Evolutionary conservation across 495 filamentous ascomycete species (phyloP).

Genomic region (Halenospora varia): DNA sequence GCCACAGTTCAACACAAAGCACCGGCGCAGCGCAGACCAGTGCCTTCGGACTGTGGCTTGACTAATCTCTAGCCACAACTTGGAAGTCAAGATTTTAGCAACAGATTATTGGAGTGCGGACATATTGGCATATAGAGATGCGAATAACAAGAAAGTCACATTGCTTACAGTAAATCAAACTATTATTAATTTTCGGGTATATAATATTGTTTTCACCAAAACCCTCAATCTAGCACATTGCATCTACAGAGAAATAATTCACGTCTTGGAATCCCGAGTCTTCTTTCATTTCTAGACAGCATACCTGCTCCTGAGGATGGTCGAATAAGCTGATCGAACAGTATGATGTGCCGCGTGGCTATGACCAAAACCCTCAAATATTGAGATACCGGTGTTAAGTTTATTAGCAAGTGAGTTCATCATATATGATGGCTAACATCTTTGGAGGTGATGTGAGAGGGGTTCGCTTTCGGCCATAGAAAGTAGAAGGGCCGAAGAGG

Average conservation of each 20-base stretch:
- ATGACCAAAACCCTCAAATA: too few relatives aligned
- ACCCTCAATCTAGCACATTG: neutral
- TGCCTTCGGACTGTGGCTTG: neutral
- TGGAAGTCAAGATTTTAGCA: neutral
- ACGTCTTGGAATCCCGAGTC: neutral
- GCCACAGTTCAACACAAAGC: too few relatives aligned
- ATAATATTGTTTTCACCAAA: neutral
- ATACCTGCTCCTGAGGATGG: slow-evolving; percentile 2
- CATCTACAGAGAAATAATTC: neutral
- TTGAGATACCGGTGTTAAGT: too few relatives aligned
- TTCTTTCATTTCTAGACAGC: neutral
- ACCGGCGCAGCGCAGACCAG: neutral
- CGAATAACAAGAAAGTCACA: neutral
- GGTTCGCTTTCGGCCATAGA: too few relatives aligned
- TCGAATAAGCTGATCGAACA: too few relatives aligned
- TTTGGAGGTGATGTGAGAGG: too few relatives aligned
- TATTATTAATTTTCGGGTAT: neutral
- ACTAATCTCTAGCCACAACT: neutral
- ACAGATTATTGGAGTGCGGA: neutral
- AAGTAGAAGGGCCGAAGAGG: too few relatives aligned
- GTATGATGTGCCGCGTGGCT: too few relatives aligned
- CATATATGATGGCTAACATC: too few relatives aligned
- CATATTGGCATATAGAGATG: neutral
- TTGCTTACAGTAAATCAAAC: neutral
- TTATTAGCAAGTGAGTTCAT: too few relatives aligned